Evolutionary conservation across 495 filamentous ascomycete species (phyloP).

Genomic region (Podospora anserina): DNA sequence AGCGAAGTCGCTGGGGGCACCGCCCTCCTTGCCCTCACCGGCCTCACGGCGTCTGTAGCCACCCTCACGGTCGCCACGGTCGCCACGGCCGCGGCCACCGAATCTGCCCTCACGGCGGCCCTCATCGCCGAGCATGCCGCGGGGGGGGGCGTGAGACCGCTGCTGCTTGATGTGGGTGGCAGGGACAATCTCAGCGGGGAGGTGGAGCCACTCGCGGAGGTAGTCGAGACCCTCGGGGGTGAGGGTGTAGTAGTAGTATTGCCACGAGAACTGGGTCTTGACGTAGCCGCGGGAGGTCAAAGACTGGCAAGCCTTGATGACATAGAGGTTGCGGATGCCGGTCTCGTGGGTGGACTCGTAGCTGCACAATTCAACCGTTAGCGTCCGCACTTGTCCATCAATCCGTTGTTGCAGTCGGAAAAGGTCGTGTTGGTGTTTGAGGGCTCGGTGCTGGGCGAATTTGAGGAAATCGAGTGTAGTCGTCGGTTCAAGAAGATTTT

Average conservation of each 20-base stretch:
- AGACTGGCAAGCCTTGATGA: conserved; percentile 98
- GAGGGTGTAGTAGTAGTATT: conserved; percentile 99
- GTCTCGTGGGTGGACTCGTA: conserved; percentile 40
- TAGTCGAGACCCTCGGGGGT: conserved; percentile 99
- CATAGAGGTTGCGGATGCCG: conserved; percentile 91
- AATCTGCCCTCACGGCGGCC: conserved; percentile 70
- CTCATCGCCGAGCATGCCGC: conserved; percentile 96
- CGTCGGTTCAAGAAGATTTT: neutral
- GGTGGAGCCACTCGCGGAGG: conserved; percentile 99
- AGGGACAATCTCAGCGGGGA: conserved; percentile 98
- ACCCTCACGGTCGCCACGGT: conserved; percentile 82
- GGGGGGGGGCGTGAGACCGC: conserved; percentile 95
- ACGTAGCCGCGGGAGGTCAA: conserved; percentile 95
- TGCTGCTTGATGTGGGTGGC: conserved; percentile 99
- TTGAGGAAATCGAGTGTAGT: neutral
- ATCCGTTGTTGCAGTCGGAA: conserved; percentile 20
- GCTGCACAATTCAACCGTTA: conserved; percentile 29
- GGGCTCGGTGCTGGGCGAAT: neutral
- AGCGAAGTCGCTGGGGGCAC: conserved; percentile 90
- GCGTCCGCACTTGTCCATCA: conserved; percentile 19
- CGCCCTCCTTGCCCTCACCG: conserved; percentile 91
- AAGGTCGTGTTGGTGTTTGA: neutral
- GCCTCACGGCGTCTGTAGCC: conserved; percentile 87
- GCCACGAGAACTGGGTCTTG: conserved; percentile 99
- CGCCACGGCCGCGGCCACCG: conserved; percentile 59